Base-by-base conservation (phyloP, 352 stramenopile species). In the Phytophthora brassicae region DNA sequence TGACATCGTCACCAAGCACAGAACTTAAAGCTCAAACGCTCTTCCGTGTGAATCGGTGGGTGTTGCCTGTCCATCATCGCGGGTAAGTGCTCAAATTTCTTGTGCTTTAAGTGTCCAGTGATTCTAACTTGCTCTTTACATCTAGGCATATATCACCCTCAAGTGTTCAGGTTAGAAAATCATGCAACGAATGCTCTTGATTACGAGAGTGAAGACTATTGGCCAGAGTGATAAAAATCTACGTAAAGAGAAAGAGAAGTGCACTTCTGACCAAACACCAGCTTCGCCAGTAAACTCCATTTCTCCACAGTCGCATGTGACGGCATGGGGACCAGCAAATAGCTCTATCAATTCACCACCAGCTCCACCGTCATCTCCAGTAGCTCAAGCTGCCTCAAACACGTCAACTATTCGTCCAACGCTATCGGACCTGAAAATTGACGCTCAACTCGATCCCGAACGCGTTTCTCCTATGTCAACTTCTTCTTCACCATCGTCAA, bases 131-230 rank as follows among this genome's bases (percentile, higher is more conserved):
- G 35, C 23, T 52, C 26, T 17, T 28, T 23, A 1, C 17, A 14
- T n/a, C 36, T 43, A 16, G 36, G 20, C 36, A 44, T 26, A 44
- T 44, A 22, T 44, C 38, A 44, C 38, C 38, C 38, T 44, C 38
- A 17, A 23, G 17, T 41, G 35, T 31, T 42, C 14, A 23, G 49
- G 28, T 6, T n/a, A 19, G 38, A n/a, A 19, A 17, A 62, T 19
- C 26, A 70, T 70, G 66, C 61, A 70, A 38, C 52, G 62, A 46
- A 66, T 75, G 53, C 42, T 75, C 17, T 70, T 63, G 29, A 24
- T 72, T 16, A 66, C 62, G 20, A 66, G 43, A 11, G 43, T 57
- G 23, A 68, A 65, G 19, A 31, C 55, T 17, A 36, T 52, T 12
- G 51, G 67, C 4, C 16, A 51, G 4, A 68, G 52, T 33, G 56